Conservation (phyloP, 306 rosid genomes). For the Vigna trinervia region DNA sequence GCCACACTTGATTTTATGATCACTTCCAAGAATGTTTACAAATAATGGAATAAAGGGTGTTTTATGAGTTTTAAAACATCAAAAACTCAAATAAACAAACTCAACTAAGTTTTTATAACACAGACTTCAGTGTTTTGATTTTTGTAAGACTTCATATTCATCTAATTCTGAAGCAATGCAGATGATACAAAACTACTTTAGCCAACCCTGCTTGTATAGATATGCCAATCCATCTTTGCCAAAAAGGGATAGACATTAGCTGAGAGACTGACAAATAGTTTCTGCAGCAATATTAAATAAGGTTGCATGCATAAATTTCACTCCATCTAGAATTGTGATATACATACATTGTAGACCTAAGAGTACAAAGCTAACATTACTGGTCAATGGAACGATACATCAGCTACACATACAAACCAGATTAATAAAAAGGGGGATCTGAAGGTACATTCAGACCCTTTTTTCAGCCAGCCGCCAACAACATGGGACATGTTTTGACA, state of each 20-base stretch:
- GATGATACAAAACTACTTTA: no score
- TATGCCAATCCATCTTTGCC: not conserved
- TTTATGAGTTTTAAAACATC: no score
- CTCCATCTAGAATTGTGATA: constrained; percentile 35
- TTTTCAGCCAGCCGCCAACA: constrained; percentile 37
- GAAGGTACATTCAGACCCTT: constrained; percentile 7
- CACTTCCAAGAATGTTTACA: no score
- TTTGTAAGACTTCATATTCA: no score
- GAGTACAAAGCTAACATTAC: constrained; percentile 41
- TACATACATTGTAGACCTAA: constrained; percentile 44
- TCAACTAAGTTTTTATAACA: no score
- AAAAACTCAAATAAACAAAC: no score
- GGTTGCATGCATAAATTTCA: constrained; percentile 35
- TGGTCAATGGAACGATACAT: constrained; percentile 42
- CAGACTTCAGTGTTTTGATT: no score
- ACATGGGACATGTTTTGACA: constrained; percentile 43
- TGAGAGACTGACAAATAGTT: not conserved
- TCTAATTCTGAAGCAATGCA: no score
- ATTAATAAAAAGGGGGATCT: not conserved
- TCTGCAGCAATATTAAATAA: not conserved
- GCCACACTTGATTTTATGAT: no score
- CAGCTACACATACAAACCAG: constrained; percentile 45
- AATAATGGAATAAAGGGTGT: no score
- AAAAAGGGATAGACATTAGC: constrained; percentile 11
- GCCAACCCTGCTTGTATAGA: no score